Evolutionary conservation across 148 eudicot species (phyloP).

Genomic region (Chenopodium quinoa): DNA sequence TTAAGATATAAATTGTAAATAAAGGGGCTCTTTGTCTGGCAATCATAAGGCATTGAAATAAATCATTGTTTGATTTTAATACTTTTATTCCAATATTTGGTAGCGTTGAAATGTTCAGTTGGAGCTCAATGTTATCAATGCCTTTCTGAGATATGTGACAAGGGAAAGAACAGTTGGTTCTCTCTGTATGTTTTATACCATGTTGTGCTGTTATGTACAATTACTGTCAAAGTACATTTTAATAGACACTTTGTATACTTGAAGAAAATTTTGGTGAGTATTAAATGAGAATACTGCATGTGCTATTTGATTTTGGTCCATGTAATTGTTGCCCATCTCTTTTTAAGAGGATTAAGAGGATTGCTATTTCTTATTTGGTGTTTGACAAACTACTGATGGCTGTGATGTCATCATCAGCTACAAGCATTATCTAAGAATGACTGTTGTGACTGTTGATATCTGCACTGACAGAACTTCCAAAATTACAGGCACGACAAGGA

Average conservation of each 20-base stretch:
- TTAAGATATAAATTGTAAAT: not conserved
- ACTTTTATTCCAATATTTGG: not conserved
- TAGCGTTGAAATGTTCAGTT: not conserved
- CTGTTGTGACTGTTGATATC: not conserved
- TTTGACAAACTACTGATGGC: not conserved
- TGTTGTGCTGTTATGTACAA: slow-evolving; percentile 2
- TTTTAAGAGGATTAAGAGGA: not conserved
- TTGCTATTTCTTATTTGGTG: not conserved
- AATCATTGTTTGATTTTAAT: not conserved
- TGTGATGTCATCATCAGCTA: not conserved
- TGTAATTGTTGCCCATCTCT: not conserved
- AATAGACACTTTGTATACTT: not conserved
- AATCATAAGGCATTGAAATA: not conserved
- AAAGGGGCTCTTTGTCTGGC: slow-evolving; percentile 6
- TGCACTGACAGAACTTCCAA: slow-evolving; percentile 1
- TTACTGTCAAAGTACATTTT: not conserved
- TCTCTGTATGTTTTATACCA: not conserved
- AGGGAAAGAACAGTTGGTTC: not conserved
- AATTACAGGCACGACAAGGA: slow-evolving; percentile 72
- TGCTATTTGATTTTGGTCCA: not conserved
- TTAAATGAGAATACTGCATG: not conserved
- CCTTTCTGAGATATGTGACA: not conserved
- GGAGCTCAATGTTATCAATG: not conserved
- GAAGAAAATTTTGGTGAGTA: not conserved
- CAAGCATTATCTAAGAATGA: not conserved